Conservation (phyloP, 768 basidiomycete species). For the Auricularia sp. region DNA sequence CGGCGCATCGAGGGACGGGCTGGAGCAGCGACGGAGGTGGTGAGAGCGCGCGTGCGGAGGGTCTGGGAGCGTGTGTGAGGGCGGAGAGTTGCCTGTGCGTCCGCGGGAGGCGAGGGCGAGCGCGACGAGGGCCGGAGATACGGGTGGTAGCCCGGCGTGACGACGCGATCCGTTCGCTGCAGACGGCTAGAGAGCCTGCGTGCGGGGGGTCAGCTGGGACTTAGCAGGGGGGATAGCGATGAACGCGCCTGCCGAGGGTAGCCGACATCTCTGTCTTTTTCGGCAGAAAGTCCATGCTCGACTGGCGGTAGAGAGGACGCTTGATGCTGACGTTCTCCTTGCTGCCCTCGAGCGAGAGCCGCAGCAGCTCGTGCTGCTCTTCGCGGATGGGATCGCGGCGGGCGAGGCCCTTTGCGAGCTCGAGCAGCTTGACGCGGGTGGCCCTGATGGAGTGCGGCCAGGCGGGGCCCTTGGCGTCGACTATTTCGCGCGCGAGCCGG, state of each 20-base stretch:
- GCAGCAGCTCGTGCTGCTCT: constrained; percentile 32
- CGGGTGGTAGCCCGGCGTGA: constrained; percentile 46
- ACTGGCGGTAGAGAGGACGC: constrained; percentile 61
- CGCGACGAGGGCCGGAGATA: constrained; percentile 36
- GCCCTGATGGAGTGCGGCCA: constrained; percentile 79
- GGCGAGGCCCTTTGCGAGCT: constrained; percentile 58
- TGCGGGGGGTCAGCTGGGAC: constrained; percentile 10
- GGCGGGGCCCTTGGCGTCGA: constrained; percentile 65
- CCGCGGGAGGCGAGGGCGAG: constrained; percentile 21
- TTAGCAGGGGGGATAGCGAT: constrained; percentile 9
- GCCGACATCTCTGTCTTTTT: not conserved
- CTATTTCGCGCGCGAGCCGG: constrained; percentile 71
- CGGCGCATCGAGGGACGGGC: not conserved
- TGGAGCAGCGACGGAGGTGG: constrained; percentile 21
- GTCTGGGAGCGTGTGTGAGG: constrained; percentile 16
- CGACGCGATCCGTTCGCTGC: constrained; percentile 49
- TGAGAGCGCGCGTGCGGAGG: constrained; percentile 32
- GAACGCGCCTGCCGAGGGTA: constrained; percentile 1
- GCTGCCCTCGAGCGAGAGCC: constrained; percentile 26
- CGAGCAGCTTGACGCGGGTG: constrained; percentile 73
- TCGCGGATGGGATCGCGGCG: constrained; percentile 40
- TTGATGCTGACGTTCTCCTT: constrained; percentile 21
- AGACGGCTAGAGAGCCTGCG: constrained; percentile 55
- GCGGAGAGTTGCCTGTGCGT: not conserved
- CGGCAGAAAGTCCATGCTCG: constrained; percentile 75